phyloP scores from a whole-genome alignment of 1,139 yeast species.

The Suhomyces bribrorum region DNA sequence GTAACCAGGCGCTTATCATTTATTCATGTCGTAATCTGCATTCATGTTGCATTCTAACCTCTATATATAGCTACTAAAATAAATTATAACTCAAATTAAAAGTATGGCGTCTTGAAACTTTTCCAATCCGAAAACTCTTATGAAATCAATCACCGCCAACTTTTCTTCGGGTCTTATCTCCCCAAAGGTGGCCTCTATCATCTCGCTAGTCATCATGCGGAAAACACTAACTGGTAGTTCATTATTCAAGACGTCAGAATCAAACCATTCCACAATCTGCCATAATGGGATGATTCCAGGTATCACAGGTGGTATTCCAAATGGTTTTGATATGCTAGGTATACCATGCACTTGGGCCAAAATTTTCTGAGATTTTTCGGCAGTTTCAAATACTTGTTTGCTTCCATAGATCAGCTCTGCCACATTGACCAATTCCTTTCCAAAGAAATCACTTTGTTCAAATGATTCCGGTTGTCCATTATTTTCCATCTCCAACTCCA shows the following conservation, averaged over 20 bases:
- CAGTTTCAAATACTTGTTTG: constrained; percentile 22
- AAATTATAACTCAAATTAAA: constrained; percentile 2
- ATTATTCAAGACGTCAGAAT: constrained; percentile 19
- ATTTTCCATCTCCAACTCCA: constrained; percentile 21
- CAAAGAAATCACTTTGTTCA: constrained; percentile 14
- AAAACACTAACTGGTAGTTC: constrained; percentile 21
- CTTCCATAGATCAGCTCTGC: constrained; percentile 40
- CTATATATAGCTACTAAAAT: constrained; percentile 4
- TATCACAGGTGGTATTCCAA: constrained; percentile 41
- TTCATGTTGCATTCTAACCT: too few species aligned
- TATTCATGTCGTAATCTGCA: not conserved
- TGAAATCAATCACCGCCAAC: constrained; percentile 16
- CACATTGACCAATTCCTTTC: constrained; percentile 23
- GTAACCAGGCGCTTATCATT: constrained; percentile 13
- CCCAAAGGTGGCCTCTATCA: constrained; percentile 20
- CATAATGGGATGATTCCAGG: constrained; percentile 55
- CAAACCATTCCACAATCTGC: constrained; percentile 39
- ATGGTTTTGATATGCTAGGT: constrained; percentile 6
- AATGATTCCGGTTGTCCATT: constrained; percentile 20
- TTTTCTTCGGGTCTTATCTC: constrained; percentile 17
- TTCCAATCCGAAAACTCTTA: constrained; percentile 21
- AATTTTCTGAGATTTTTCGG: constrained; percentile 24
- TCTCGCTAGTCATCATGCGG: constrained; percentile 13
- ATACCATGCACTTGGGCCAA: constrained; percentile 23
- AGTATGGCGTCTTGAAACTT: constrained; percentile 11